phyloP scores from a whole-genome alignment of 2,329 filamentous ascomycete species.

The Calonectria fujianensis region DNA sequence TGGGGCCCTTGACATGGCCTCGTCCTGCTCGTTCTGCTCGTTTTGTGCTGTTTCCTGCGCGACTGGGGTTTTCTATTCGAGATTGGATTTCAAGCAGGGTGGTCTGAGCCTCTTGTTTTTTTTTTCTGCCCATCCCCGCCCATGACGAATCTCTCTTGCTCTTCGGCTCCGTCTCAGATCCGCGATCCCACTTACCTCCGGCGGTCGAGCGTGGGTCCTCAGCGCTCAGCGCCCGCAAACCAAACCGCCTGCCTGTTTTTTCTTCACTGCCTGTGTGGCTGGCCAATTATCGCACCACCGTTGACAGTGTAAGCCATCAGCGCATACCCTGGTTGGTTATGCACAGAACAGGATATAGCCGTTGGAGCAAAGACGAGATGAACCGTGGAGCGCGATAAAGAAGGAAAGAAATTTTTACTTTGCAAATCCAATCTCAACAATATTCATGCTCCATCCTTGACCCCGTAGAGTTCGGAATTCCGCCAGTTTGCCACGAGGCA shows the following conservation, averaged over 20 bases:
- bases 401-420: not conserved
- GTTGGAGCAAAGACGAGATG: not conserved
- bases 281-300: not conserved
- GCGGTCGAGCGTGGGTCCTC: not conserved
- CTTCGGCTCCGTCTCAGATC: slow-evolving; percentile 21
- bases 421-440: not conserved
- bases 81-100: not conserved
- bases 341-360: not conserved
- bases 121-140: not conserved
- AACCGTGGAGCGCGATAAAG: not conserved
- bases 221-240: not conserved
- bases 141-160: slow-evolving; percentile 6
- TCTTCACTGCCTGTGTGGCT: no score
- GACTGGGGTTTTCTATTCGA: not conserved
- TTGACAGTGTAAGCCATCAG: not conserved
- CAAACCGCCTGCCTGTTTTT: not conserved
- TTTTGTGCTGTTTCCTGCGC: not conserved
- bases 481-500: slow-evolving; percentile 2
- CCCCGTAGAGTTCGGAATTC: not conserved
- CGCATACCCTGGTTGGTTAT: not conserved
- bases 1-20: not conserved
- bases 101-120: slow-evolving; percentile 1
- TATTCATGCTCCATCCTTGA: not conserved
- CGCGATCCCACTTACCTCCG: slow-evolving; percentile 17
- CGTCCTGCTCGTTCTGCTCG: not conserved